phyloP scores from a whole-genome alignment of 345 rosid genomes.

The Chamaenerion angustifolium region DNA sequence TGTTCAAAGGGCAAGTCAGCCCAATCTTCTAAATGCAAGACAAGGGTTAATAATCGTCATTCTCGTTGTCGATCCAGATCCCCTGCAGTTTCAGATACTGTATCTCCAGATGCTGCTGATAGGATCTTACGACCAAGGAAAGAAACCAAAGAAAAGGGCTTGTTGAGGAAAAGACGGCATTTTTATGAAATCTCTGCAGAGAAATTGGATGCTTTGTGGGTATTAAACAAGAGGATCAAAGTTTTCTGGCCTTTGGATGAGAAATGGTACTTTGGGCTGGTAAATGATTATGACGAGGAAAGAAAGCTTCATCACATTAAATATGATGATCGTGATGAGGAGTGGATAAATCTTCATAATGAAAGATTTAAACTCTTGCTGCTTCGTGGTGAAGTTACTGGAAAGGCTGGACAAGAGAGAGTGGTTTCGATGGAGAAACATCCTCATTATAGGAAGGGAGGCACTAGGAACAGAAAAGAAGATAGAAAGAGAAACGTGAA shows the following conservation, averaged over 20 bases:
- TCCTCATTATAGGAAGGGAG: constrained; percentile 22
- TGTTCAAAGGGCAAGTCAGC: constrained; percentile 36
- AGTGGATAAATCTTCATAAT: constrained; percentile 72
- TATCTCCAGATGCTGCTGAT: constrained; percentile 42
- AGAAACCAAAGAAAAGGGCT: constrained; percentile 37
- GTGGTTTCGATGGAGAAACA: constrained; percentile 21
- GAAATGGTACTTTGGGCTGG: constrained; percentile 81
- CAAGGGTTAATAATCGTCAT: constrained; percentile 27
- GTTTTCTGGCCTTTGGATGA: constrained; percentile 94
- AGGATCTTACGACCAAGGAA: constrained; percentile 70
- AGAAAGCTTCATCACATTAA: constrained; percentile 78
- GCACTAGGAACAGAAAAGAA: constrained; percentile 20
- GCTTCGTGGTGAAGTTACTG: constrained; percentile 70
- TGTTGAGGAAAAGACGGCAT: constrained; percentile 62
- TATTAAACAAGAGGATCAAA: constrained; percentile 60
- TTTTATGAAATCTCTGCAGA: constrained; percentile 60
- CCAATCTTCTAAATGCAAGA: constrained; percentile 24
- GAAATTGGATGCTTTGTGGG: constrained; percentile 65
- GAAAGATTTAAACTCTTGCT: constrained; percentile 83
- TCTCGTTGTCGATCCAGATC: constrained; percentile 16
- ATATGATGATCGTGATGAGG: constrained; percentile 97
- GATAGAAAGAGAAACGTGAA: constrained; percentile 23
- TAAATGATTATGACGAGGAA: constrained; percentile 55
- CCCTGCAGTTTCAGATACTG: constrained; percentile 35
- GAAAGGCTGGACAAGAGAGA: constrained; percentile 30